Conservation (phyloP, 257 asterid species). For the Thymus mandschuricus region DNA sequence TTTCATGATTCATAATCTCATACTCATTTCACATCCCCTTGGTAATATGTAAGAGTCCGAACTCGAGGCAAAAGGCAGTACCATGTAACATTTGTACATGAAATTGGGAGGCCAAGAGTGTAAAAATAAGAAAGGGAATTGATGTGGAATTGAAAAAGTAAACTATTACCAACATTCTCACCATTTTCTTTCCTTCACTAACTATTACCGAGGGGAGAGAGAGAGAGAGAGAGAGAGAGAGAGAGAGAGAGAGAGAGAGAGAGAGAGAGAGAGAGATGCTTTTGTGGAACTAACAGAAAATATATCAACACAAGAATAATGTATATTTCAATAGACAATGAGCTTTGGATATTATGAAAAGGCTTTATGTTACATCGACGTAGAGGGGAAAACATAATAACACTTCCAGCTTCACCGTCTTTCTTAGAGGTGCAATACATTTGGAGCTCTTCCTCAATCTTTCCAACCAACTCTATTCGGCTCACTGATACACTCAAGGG, state of each 20-base stretch:
- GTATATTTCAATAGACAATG: too few species aligned
- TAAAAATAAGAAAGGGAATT: conserved; percentile 10
- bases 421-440: too few species aligned
- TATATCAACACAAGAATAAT: background rate
- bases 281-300: background rate
- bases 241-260: too few species aligned
- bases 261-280: background rate
- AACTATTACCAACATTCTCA: conserved; percentile 4
- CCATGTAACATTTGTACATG: background rate
- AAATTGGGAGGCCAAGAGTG: background rate
- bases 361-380: too few species aligned
- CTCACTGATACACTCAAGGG: background rate
- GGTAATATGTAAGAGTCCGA: background rate
- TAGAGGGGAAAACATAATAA: too few species aligned
- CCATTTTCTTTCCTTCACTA: conserved; percentile 8
- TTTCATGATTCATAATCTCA: conserved; percentile 5
- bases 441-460: too few species aligned
- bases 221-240: background rate
- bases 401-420: too few species aligned
- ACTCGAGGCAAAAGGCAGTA: background rate
- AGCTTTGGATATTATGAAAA: too few species aligned
- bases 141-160: background rate
- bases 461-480: too few species aligned
- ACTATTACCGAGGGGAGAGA: conserved; percentile 10
- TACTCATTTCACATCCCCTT: background rate